Evolutionary conservation across 352 stramenopile species (phyloP).

Genomic region (Globisporangium nodosum): DNA sequence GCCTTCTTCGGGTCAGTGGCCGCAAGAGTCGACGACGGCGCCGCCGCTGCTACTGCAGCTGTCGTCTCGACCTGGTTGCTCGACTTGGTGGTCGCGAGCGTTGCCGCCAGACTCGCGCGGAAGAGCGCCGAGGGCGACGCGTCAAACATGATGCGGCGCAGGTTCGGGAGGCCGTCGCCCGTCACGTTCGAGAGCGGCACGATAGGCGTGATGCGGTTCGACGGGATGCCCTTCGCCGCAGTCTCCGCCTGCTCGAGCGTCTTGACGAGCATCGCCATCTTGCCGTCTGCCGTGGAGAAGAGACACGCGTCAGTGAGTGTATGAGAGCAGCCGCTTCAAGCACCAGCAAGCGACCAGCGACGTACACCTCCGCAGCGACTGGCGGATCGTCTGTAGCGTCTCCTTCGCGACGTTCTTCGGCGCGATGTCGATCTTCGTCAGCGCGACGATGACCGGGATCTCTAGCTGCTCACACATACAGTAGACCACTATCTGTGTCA

Average conservation of each 20-base stretch:
- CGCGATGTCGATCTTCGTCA: constrained; percentile 94
- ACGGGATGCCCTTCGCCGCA: constrained; percentile 85
- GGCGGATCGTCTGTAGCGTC: constrained; percentile 86
- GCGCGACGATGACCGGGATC: constrained; percentile 91
- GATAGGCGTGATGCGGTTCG: constrained; percentile 93
- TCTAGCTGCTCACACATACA: constrained; percentile 43
- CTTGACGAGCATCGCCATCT: constrained; percentile 94
- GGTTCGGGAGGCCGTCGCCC: constrained; percentile 87
- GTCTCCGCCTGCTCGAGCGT: constrained; percentile 76
- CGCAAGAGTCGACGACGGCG: not conserved
- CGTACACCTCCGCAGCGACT: constrained; percentile 77
- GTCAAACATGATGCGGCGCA: constrained; percentile 66
- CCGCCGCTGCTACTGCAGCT: constrained; percentile 1
- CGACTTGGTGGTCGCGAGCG: constrained; percentile 52
- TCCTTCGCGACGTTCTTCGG: constrained; percentile 91
- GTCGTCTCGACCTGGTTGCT: constrained; percentile 42
- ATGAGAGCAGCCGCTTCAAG: not conserved
- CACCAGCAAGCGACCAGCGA: not conserved
- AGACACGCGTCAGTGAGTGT: not conserved
- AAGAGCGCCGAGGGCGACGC: constrained; percentile 67
- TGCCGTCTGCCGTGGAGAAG: constrained; percentile 50
- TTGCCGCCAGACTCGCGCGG: constrained; percentile 63
- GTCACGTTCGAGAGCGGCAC: constrained; percentile 98
- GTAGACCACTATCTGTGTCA: not conserved
- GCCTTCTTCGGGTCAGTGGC: not conserved